A percentile compares a stretch with the other conserved stretches of the same genome.
These are phyloP conservation scores for Pulveroboletus sp. DNA, from an alignment of 768 basidiomycete genomes.

Conservation along the genomic window DNA sequence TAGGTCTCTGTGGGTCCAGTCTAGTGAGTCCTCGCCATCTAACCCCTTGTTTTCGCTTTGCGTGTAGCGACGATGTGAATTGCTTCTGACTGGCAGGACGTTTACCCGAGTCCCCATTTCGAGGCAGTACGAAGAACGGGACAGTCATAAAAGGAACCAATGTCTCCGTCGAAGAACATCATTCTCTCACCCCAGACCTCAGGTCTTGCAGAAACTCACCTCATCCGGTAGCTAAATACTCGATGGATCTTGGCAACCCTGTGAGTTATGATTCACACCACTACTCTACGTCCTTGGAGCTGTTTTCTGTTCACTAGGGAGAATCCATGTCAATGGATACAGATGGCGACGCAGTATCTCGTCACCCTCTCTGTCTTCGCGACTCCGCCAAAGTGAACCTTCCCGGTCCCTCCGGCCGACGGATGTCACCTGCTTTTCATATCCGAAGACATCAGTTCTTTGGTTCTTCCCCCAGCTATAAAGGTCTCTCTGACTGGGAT, in stretches of 20 bases:
- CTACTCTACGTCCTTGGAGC: neutral
- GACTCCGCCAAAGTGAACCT: neutral
- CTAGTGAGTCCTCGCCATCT: neutral
- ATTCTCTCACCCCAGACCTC: neutral
- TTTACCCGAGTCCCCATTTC: conserved; percentile 2
- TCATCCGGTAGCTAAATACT: neutral
- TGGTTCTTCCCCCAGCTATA: neutral
- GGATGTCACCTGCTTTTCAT: neutral
- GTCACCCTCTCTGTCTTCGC: neutral
- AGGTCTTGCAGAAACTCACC: neutral
- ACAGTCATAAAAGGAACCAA: conserved; percentile 15
- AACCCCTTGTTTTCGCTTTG: conserved; percentile 12
- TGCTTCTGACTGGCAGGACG: neutral
- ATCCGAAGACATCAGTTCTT: neutral
- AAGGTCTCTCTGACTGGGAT: neutral
- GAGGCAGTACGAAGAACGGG: neutral
- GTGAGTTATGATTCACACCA: conserved; percentile 9
- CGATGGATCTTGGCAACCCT: conserved; percentile 13
- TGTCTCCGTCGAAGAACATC: neutral
- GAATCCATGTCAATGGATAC: conserved; percentile 10
- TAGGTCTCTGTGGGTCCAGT: conserved; percentile 24
- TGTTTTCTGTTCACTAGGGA: conserved; percentile 2
- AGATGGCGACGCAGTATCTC: conserved; percentile 1
- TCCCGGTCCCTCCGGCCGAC: neutral
- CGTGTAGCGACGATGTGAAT: conserved; percentile 11